These are phyloP conservation scores for Thymus quinquecostatus DNA, from an alignment of 257 asterid genomes.

Conservation along the genomic window DNA sequence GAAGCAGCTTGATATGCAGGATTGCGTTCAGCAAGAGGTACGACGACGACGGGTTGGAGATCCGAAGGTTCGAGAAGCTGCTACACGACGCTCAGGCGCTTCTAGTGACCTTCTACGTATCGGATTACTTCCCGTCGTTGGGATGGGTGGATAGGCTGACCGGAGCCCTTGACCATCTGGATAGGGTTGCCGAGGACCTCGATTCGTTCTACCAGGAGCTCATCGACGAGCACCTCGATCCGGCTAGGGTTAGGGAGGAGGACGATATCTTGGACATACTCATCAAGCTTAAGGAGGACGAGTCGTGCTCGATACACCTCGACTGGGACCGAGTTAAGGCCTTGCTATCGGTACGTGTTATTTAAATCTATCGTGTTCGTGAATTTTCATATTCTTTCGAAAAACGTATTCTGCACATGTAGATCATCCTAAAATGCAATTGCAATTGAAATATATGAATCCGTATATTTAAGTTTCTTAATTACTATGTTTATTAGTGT, in stretches of 20 bases:
- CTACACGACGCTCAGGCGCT: conserved; percentile 21
- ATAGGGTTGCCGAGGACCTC: background rate
- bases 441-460: too few relatives aligned
- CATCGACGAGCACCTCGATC: too few relatives aligned
- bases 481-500: too few relatives aligned
- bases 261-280: conserved; percentile 35
- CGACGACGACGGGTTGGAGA: background rate
- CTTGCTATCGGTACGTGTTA: conserved; percentile 16
- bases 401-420: too few relatives aligned
- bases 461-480: too few relatives aligned
- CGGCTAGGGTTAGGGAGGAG: background rate
- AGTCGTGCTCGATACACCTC: conserved; percentile 11
- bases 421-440: too few relatives aligned
- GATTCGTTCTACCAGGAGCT: conserved; percentile 6
- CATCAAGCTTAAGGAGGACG: conserved; percentile 19
- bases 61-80: conserved; percentile 10
- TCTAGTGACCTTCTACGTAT: background rate
- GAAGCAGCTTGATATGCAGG: conserved; percentile 1
- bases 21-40: conserved; percentile 10
- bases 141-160: conserved; percentile 34
- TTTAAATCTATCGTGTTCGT: too few relatives aligned
- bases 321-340: conserved; percentile 31
- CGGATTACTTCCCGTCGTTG: conserved; percentile 29
- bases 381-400: too few relatives aligned
- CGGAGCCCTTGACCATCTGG: conserved; percentile 2